Evolutionary conservation across 208 protist species (phyloP).

Genomic region (Leishmania major): DNA sequence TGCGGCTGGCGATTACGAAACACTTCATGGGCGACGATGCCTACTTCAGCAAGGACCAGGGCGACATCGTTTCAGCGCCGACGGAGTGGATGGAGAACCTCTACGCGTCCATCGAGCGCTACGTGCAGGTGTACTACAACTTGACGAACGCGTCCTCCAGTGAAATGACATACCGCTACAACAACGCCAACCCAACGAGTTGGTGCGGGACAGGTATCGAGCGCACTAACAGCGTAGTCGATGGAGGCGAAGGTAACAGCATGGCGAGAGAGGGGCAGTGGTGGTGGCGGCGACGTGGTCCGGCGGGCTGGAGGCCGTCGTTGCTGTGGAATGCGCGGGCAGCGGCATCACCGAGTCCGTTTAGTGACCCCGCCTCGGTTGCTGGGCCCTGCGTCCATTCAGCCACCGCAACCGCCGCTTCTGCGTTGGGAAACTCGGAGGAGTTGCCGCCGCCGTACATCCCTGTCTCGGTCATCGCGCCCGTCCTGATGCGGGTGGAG

Average conservation of each 20-base stretch:
- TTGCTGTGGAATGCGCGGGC: neutral
- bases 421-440: neutral
- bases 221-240: neutral
- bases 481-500: slow-evolving; percentile 21
- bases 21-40: slow-evolving; percentile 45
- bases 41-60: slow-evolving; percentile 46
- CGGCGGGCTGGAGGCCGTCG: neutral
- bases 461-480: slow-evolving; percentile 9
- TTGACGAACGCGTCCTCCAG: slow-evolving; percentile 46
- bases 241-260: neutral
- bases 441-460: neutral
- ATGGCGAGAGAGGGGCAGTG: neutral
- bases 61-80: slow-evolving; percentile 52
- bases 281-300: neutral
- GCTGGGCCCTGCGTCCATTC: neutral
- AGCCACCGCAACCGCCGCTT: neutral
- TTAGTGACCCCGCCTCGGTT: neutral
- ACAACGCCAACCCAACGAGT: neutral
- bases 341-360: neutral
- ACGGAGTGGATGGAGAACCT: slow-evolving; percentile 51
- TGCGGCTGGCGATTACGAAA: slow-evolving; percentile 46
- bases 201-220: neutral
- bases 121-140: slow-evolving; percentile 53
- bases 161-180: slow-evolving; percentile 47
- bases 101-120: slow-evolving; percentile 42